Conservation (phyloP, 495 filamentous ascomycete species). For the Baudoinia panamericana region DNA sequence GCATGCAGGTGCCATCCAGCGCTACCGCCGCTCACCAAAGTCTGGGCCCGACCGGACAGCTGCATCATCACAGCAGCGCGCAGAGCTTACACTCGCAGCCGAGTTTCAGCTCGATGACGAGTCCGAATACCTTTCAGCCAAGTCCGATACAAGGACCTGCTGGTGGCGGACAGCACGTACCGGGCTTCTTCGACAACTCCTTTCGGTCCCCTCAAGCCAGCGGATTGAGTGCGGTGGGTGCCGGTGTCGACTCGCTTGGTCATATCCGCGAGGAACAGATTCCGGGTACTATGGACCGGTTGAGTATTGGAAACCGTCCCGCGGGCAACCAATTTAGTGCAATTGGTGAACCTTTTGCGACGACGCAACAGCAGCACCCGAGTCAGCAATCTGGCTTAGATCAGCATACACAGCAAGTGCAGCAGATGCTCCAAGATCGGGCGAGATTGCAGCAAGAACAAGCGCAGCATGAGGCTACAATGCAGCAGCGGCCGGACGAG, state of each 20-base stretch:
- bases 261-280: conserved; percentile 47
- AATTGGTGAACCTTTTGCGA: conserved; percentile 33
- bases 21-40: conserved; percentile 28
- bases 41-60: conserved; percentile 31
- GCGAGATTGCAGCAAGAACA: conserved; percentile 51
- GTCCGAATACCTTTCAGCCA: conserved; percentile 51
- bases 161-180: conserved; percentile 40
- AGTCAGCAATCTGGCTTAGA: too few species aligned
- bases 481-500: conserved; percentile 33
- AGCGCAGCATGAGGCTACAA: conserved; percentile 42
- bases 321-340: conserved; percentile 42
- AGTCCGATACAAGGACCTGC: conserved; percentile 62
- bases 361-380: conserved; percentile 41
- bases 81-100: conserved; percentile 94
- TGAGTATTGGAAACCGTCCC: conserved; percentile 40
- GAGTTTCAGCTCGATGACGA: conserved; percentile 82
- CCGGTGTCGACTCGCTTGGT: conserved; percentile 38
- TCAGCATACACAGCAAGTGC: conserved; percentile 47
- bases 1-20: conserved; percentile 40
- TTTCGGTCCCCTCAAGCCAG: conserved; percentile 34
- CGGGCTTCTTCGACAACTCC: conserved; percentile 61
- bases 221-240: conserved; percentile 39
- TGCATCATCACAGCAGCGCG: conserved; percentile 87
- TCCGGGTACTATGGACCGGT: conserved; percentile 44
- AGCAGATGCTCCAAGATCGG: conserved; percentile 46